Evolutionary conservation across 345 rosid species (phyloP).

Genomic region (Eucalyptus marginata): DNA sequence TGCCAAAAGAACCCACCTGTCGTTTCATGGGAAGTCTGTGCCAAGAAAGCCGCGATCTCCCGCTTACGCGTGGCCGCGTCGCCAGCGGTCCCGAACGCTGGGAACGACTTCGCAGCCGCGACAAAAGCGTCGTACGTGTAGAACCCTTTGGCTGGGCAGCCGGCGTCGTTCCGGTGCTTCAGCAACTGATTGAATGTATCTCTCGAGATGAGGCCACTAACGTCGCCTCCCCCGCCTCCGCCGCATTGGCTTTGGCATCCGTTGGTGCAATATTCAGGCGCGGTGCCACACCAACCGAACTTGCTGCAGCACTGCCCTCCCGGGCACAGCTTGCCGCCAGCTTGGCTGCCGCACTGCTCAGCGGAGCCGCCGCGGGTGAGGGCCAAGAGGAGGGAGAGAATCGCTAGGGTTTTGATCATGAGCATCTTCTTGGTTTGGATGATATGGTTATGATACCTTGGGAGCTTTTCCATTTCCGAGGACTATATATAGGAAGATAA

Average conservation of each 20-base stretch:
- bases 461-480: background rate
- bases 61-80: conserved; percentile 15
- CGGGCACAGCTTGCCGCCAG: conserved; percentile 37
- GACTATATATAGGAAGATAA: background rate
- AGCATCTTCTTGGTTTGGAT: background rate
- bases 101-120: conserved; percentile 37
- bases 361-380: background rate
- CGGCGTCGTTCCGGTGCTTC: conserved; percentile 36
- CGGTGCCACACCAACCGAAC: conserved; percentile 43
- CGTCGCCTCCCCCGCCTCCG: background rate
- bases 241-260: conserved; percentile 65
- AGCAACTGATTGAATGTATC: conserved; percentile 28
- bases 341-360: conserved; percentile 48
- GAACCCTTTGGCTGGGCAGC: conserved; percentile 46
- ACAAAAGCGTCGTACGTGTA: conserved; percentile 57
- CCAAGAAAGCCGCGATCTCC: conserved; percentile 62
- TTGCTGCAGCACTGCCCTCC: conserved; percentile 31
- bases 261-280: conserved; percentile 13
- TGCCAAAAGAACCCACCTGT: conserved; percentile 6
- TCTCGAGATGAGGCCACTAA: conserved; percentile 20
- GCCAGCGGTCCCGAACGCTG: conserved; percentile 34
- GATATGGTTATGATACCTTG: background rate
- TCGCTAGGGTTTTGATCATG: background rate
- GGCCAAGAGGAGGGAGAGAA: background rate
- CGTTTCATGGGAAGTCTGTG: conserved; percentile 62